A percentile compares a stretch with the other conserved stretches of the same genome.
Conservation (phyloP, 345 rosid species). For the Lumnitzera racemosa region DNA sequence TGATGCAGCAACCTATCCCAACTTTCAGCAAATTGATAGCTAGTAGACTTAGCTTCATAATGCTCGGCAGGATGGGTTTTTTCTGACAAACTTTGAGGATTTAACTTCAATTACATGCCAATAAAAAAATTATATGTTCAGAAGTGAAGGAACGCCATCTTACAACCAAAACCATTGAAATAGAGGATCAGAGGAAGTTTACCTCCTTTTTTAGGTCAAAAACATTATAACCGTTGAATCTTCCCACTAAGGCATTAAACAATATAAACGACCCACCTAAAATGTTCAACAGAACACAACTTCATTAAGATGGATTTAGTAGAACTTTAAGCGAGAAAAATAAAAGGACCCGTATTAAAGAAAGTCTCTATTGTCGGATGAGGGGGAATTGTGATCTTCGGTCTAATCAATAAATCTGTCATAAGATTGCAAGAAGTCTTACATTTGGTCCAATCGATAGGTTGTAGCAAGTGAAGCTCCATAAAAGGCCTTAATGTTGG, state of each 20-base stretch:
- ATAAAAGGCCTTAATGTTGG: slow-evolving; percentile 53
- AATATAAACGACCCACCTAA: slow-evolving; percentile 71
- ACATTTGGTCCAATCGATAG: slow-evolving; percentile 79
- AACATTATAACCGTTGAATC: slow-evolving; percentile 82
- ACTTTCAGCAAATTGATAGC: no score
- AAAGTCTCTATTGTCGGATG: background rate
- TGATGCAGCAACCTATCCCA: no score
- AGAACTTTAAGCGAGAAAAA: background rate
- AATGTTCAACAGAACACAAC: slow-evolving; percentile 1
- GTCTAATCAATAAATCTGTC: no score
- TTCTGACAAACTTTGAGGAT: no score
- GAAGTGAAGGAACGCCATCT: no score
- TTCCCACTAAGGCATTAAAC: slow-evolving; percentile 86
- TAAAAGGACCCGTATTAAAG: background rate
- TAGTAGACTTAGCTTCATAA: no score
- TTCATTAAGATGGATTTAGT: background rate
- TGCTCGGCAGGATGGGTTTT: no score
- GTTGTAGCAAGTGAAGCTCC: slow-evolving; percentile 40
- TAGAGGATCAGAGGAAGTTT: background rate
- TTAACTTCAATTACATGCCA: no score
- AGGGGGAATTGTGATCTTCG: no score
- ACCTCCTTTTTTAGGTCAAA: slow-evolving; percentile 56
- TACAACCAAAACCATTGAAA: no score
- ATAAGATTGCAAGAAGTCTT: slow-evolving; percentile 13
- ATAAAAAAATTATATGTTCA: no score